Base-by-base conservation (phyloP, 805 yeast species). In the Trichomonascus vanleenenianus region DNA sequence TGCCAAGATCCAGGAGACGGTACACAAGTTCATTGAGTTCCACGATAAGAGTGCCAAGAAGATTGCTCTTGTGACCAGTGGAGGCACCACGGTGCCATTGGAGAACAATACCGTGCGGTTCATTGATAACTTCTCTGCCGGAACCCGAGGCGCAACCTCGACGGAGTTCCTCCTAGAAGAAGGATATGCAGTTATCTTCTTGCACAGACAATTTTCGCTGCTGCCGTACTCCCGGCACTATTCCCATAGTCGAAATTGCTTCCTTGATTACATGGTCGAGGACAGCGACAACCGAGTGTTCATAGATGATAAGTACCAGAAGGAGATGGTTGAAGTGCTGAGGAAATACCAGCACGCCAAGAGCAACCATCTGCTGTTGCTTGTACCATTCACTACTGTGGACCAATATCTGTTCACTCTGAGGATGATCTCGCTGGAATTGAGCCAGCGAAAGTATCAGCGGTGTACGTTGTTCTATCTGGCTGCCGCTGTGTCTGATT, bases 401-500 rank as follows among this genome's bases (percentile, higher is more conserved):
- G 88, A 86, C 60, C 97, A 93, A 61, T 93, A 93, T 56, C 66
- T 93, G 46, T 91, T 85, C 72, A 86, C 96, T 0, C 70, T 93
- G 53, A 78, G 81, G 51, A 66, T 78, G 32, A 69, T 85, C 8
- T 81, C 93, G 1, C 72, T 73, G 50, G 70, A 73, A 37, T 62
- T 91, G 57, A 83, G 79, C 2, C 63, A 45, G 32, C 5, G 30
- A 12, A 19, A 40, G 31, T 16, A 41, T 45, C 36, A 44, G 73
- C 3, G 68, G 67, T 45, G 30, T 22, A 85, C 88, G 0, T 61
- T 93, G 35, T 86, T 91, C 60, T 93, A 83, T 60, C 71, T 93
- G 44, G 98, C 98, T 0, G 97, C 98, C 7, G 98, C 98, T 0
- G 99, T 93, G 0, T 85, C 96, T 6, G 99, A 93, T 62, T 93